Base-by-base conservation (phyloP, 2,329 filamentous ascomycete genomes). In the Penicillium sp. region DNA sequence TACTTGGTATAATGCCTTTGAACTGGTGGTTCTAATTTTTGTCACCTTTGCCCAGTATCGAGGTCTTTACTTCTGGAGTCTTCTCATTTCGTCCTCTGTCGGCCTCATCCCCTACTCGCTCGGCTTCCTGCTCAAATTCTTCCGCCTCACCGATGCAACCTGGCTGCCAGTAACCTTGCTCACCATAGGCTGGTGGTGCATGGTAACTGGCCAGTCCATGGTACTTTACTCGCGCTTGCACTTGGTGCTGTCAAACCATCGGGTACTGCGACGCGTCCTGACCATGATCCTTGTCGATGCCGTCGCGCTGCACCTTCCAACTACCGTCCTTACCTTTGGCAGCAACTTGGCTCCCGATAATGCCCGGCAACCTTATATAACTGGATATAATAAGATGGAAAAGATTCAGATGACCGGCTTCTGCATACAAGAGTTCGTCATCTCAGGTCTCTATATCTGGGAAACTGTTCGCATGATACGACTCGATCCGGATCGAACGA, bases 401-500 rank as follows among this genome's bases (percentile, higher is more conserved):
- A 79, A 80, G 63, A 73, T 83, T 16, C 80, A 84, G 60, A 78
- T 83, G 63, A 79, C 78, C 6, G 71, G 80, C 7, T 84, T 84
- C 61, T 82, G 79, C 58, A 49, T 82, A 12, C 81, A 84, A 59
- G 81, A 84, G 52, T 72, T 79, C 46, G 71, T 81, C 54, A 75
- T 84, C 45, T 82, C 80, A 1, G 70, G 71, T 1, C 67, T 81
- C 18, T 84, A 82, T 63, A 81, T 84, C 51, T 70, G 69, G 64
- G 79, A 83, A 57, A 81, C 81, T 0, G 65, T 79, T 52, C 76
- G 73, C 75, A 74, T 82, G 51, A 70, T 83, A 47, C 74, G 73
- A 7, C 59, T 76, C 9, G 74, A 80, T 52, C 71, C 72, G 18
- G 70, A 76, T 48, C 64, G 65, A 21, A 63, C 67, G 50, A 75